These are phyloP conservation scores for Exophiala bonariae DNA, from an alignment of 2,329 filamentous ascomycete genomes.

Conservation along the genomic window DNA sequence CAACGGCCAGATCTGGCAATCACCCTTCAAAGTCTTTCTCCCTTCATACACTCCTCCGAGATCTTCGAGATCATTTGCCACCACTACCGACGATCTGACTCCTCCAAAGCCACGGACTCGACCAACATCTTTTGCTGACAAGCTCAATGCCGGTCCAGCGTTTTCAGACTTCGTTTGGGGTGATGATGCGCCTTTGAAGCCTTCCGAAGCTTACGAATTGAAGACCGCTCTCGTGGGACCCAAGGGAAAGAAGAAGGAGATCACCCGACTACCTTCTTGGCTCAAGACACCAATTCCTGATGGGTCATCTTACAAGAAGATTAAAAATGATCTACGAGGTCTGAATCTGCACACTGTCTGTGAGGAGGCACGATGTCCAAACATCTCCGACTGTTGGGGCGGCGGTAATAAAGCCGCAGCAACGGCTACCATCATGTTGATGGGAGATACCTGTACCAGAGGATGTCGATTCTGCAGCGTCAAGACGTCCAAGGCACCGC, in stretches of 20 bases:
- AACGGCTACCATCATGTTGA: constrained; percentile 98
- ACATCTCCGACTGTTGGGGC: constrained; percentile 98
- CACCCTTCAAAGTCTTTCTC: constrained; percentile 28
- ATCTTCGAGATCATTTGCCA: constrained; percentile 41
- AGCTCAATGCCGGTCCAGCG: constrained; percentile 64
- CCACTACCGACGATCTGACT: constrained; percentile 40
- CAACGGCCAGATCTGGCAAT: constrained; percentile 25
- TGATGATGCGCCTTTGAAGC: constrained; percentile 41
- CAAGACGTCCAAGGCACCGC: constrained; percentile 75
- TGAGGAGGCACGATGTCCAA: constrained; percentile 95
- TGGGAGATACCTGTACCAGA: constrained; percentile 97
- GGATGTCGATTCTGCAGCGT: constrained; percentile 97
- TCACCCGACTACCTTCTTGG: constrained; percentile 83
- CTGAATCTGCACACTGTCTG: constrained; percentile 92
- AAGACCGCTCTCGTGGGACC: constrained; percentile 63
- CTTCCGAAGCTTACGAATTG: constrained; percentile 58
- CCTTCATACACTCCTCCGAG: constrained; percentile 9
- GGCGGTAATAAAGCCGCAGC: constrained; percentile 83
- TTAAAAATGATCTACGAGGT: constrained; percentile 89
- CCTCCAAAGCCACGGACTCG: constrained; percentile 38
- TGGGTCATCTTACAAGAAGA: constrained; percentile 85
- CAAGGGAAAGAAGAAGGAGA: constrained; percentile 62
- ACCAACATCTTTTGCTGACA: constrained; percentile 60
- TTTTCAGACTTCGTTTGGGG: constrained; percentile 63
- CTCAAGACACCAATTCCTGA: constrained; percentile 93